These are phyloP conservation scores for Xylariales sp. DNA, from an alignment of 2,329 filamentous ascomycete genomes.

Conservation along the genomic window DNA sequence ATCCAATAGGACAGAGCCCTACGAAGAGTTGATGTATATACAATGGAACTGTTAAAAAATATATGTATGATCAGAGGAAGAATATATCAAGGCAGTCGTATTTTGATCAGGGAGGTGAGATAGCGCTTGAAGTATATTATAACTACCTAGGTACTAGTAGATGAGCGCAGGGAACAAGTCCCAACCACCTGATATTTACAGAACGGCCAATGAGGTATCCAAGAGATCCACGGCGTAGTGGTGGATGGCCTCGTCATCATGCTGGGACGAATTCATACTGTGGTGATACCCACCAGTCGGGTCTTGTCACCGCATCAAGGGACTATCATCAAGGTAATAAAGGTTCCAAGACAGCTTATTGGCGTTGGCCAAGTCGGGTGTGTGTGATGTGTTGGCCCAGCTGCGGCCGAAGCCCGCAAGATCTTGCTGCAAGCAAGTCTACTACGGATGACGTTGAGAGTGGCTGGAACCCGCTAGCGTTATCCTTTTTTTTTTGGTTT, in stretches of 20 bases:
- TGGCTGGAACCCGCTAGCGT: conserved; percentile 25
- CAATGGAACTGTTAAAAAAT: conserved; percentile 21
- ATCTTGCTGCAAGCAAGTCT: not conserved
- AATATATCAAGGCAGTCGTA: no score
- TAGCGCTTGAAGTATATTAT: conserved; percentile 1
- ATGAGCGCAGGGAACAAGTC: conserved; percentile 31
- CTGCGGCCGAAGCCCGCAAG: conserved; percentile 3
- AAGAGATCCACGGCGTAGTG: conserved; percentile 24
- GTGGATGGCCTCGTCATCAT: conserved; percentile 41
- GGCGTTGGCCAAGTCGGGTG: conserved; percentile 1
- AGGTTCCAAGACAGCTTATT: conserved; percentile 16
- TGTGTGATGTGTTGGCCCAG: conserved; percentile 14
- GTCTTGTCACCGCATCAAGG: not conserved
- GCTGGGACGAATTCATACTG: not conserved
- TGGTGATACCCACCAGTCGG: conserved; percentile 5
- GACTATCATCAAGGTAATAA: not conserved
- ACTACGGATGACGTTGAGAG: conserved; percentile 16
- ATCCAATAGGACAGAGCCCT: no score
- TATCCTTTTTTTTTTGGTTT: conserved; percentile 1
- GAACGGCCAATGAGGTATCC: conserved; percentile 17
- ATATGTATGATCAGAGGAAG: conserved; percentile 13
- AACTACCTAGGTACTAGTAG: conserved; percentile 15
- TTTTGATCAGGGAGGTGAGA: conserved; percentile 13
- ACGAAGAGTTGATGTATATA: conserved; percentile 4
- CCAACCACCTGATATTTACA: conserved; percentile 48